Evolutionary conservation across 257 asterid species (phyloP), one percentile per base, ranked within the genome.

Genomic region (Hygrophila difformis): DNA sequence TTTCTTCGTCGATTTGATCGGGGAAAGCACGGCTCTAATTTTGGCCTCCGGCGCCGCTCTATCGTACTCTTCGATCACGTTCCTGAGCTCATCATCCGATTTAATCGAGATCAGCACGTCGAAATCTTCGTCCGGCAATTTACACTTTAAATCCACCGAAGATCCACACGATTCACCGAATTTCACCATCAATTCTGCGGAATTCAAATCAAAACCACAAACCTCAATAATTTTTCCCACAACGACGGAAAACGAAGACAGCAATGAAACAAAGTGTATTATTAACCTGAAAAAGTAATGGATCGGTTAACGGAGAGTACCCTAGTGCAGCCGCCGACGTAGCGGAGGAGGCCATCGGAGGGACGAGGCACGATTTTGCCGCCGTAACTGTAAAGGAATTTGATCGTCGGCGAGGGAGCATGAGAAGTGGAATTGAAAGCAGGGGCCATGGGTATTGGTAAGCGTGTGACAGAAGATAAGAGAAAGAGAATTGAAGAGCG

Each of bases 381-480:
- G 47, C 80, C 74, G 66, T 83, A 87, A 45, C 95, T 87, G 75
- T 80, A 87, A 34, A 87, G 80, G 56, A 83, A 78, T 55, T 87
- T 83, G 77, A 87, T 29, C n/a, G n/a, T n/a, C n/a, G n/a, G n/a
- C n/a, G n/a, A n/a, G n/a, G n/a, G n/a, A n/a, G n/a, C n/a, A n/a
- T n/a, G n/a, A n/a, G n/a, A n/a, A n/a, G n/a, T n/a, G n/a, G n/a
- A n/a, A n/a, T n/a, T n/a, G n/a, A n/a, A n/a, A n/a, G n/a, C n/a
- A n/a, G n/a, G n/a, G n/a, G n/a, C n/a, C n/a, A n/a, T n/a, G n/a
- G n/a, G n/a, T n/a, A n/a, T n/a, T n/a, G n/a, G n/a, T n/a, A n/a
- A n/a, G n/a, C n/a, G n/a, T n/a, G n/a, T n/a, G n/a, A n/a, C n/a
- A n/a, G n/a, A n/a, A n/a, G n/a, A n/a, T n/a, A n/a, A n/a, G n/a